Evolutionary conservation across 495 filamentous ascomycete genomes (phyloP).

Genomic region (Paragyromitra xinjiangensis): DNA sequence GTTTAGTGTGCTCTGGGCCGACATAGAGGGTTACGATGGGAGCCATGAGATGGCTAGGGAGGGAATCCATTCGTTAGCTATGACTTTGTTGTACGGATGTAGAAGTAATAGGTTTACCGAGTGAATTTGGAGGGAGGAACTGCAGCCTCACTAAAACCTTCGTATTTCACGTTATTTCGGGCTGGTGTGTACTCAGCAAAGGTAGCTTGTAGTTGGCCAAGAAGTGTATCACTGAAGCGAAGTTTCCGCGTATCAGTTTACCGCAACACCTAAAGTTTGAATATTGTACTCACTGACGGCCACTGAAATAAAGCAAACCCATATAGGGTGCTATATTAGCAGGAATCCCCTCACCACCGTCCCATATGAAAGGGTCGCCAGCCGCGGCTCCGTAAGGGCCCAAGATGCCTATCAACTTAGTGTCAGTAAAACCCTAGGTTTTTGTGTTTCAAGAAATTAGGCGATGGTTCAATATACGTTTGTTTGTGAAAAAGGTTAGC

Average conservation of each 20-base stretch:
- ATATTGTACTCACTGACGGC: constrained; percentile 5
- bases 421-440: neutral
- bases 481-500: constrained; percentile 23
- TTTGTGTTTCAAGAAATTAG: neutral
- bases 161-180: neutral
- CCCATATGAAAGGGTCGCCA: constrained; percentile 21
- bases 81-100: no score
- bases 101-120: neutral
- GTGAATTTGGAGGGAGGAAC: constrained; percentile 12
- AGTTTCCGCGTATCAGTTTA: neutral
- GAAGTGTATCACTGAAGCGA: neutral
- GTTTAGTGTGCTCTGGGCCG: neutral
- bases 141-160: neutral
- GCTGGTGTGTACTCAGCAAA: neutral
- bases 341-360: neutral
- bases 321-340: neutral
- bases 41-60: constrained; percentile 10
- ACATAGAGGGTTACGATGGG: constrained; percentile 22
- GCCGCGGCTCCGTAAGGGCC: constrained; percentile 30
- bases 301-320: constrained; percentile 8
- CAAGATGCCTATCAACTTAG: constrained; percentile 4
- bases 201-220: neutral
- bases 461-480: constrained; percentile 7
- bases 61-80: neutral
- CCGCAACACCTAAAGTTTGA: neutral